phyloP scores from a whole-genome alignment of 345 rosid species.

The Syzygium aromaticum region DNA sequence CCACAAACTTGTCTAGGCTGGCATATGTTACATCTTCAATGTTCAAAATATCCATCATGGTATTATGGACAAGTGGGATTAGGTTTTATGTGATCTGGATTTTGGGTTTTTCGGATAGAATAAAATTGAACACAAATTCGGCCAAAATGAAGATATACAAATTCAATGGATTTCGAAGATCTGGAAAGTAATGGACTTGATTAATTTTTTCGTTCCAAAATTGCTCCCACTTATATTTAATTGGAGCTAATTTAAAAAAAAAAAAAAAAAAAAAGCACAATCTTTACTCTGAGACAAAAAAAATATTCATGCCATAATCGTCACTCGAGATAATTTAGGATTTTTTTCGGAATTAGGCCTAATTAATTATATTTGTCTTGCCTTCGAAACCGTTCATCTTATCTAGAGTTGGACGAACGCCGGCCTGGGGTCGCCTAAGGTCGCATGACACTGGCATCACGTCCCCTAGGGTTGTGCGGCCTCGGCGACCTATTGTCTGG shows the following conservation, averaged over 20 bases:
- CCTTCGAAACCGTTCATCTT: neutral
- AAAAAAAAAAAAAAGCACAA: too few species aligned
- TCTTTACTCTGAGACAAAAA: too few species aligned
- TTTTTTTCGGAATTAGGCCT: too few species aligned
- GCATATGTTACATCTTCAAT: neutral
- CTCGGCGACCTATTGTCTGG: accelerated
- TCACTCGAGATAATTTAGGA: too few species aligned
- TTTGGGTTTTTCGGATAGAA: neutral
- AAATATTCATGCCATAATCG: too few species aligned
- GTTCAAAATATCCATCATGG: neutral
- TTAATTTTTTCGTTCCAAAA: neutral
- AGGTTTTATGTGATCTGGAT: neutral
- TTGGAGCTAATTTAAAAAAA: too few species aligned
- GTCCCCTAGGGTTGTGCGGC: too few species aligned
- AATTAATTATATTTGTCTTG: too few species aligned
- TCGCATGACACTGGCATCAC: neutral
- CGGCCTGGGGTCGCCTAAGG: neutral
- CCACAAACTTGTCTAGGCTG: neutral
- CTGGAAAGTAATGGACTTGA: neutral
- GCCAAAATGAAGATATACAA: neutral
- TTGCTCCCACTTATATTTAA: neutral
- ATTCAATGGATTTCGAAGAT: neutral
- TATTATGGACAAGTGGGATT: neutral
- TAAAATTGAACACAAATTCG: neutral
- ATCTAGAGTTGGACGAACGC: neutral